Evolutionary conservation across 2,329 filamentous ascomycete species (phyloP), one percentile per base, ranked within the genome.

Genomic region (Penicillium italicum): DNA sequence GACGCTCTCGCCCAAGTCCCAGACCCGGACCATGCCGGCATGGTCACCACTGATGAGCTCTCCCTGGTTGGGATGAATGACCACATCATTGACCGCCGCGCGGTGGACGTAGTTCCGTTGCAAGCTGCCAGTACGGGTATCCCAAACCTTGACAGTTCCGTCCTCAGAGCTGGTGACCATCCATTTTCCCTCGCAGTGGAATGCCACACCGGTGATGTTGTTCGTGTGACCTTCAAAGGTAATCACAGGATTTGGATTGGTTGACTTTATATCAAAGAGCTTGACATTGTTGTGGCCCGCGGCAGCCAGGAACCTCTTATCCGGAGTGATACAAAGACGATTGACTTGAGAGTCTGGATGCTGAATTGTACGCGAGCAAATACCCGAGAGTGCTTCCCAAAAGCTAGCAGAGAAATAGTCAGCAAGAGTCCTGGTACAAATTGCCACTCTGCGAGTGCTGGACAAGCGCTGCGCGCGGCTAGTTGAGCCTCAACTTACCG

Each of bases 161-260:
- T 99, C 94, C 75, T 99, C 94, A 44, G 90, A 96, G 74, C 89
- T 95, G 10, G 94, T 99, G 18, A 97, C 94, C 90, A 99, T 97
- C 94, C 94, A 99, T 77, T 99, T 99, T 11, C 93, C 92, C 75
- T 99, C 94, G 73, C 93, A 97, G 74, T 99, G 94, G 72, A 99
- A 99, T 11, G 92, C 92, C 44, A 99, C 90, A 41, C 94, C 94
- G 0, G 94, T 99, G 71, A 99, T 88, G 69, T 99, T 99, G 63
- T 87, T 91, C 12, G 90, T 94, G 76, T 99, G 94, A 40, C 94
- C 94, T 72, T 97, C 93, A 68, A 99, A 97, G 20, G 89, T 92
- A 68, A 97, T 85, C 24, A 97, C 82, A 1, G 94, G 89, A 63
- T 93, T 94, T 2, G 94, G 92, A 68, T 97, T 97, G n/a, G 91